Percentiles rank a stretch among this genome's conserved stretches.
These are phyloP conservation scores for Eucalyptus globulus DNA, from an alignment of 345 rosid genomes.

Conservation along the genomic window DNA sequence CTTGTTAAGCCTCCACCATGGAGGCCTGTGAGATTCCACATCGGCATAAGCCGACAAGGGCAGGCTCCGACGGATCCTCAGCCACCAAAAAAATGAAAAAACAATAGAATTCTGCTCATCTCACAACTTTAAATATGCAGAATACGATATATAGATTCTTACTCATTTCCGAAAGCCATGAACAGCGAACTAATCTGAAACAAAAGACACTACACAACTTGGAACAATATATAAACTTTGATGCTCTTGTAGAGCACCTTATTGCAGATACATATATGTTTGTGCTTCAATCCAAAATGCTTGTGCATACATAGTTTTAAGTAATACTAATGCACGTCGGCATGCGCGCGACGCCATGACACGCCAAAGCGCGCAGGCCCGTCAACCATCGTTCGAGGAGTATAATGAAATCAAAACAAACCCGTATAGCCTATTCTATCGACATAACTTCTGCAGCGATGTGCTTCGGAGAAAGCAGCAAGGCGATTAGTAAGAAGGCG, in stretches of 20 bases:
- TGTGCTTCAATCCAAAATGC: background rate
- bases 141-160: background rate
- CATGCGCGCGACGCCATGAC: background rate
- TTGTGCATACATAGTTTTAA: background rate
- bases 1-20: no score
- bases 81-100: background rate
- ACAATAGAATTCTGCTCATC: background rate
- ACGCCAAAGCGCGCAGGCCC: background rate
- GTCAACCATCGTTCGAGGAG: background rate
- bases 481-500: background rate
- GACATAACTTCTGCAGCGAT: background rate
- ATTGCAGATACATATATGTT: background rate
- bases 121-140: background rate
- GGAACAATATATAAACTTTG: background rate
- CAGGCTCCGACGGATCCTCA: rapidly evolving
- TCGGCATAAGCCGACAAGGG: no score
- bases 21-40: no score
- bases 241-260: background rate
- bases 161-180: background rate
- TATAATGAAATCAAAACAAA: background rate
- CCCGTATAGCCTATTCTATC: background rate
- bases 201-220: background rate
- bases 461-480: background rate
- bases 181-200: background rate
- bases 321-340: background rate